Percentiles rank a stretch among this genome's conserved stretches.
Evolutionary conservation across 176 grass and related monocot genomes (phyloP).

Genomic region (Dactylis glomerata): DNA sequence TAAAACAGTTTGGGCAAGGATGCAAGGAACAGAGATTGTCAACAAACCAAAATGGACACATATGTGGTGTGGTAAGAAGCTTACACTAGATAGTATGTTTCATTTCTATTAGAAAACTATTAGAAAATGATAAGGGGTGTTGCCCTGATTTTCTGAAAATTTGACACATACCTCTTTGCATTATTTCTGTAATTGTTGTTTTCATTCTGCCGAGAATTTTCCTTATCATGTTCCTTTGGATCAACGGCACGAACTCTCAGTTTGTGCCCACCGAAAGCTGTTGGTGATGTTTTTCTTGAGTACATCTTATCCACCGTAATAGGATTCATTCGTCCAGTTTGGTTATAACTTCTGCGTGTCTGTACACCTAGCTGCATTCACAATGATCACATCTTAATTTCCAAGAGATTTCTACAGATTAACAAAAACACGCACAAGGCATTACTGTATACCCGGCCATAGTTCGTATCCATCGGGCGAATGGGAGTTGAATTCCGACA

Average conservation of each 20-base stretch:
- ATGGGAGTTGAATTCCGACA: neutral
- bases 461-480: neutral
- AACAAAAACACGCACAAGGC: neutral
- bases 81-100: neutral
- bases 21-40: neutral
- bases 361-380: constrained; percentile 28
- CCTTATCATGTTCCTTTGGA: constrained; percentile 5
- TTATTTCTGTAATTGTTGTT: neutral
- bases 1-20: neutral
- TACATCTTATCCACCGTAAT: constrained; percentile 44
- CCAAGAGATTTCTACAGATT: neutral
- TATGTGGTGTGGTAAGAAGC: neutral
- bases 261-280: neutral
- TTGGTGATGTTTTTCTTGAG: constrained; percentile 10
- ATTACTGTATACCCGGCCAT: constrained; percentile 21
- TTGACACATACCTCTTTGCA: constrained; percentile 17
- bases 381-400: neutral
- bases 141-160: neutral
- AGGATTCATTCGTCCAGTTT: constrained; percentile 7
- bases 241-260: constrained; percentile 15
- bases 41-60: neutral
- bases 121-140: neutral
- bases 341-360: neutral
- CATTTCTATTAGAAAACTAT: neutral
- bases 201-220: neutral